These are phyloP conservation scores for Fusarium cyanostomum DNA, from an alignment of 2,329 filamentous ascomycete genomes.

Conservation along the genomic window DNA sequence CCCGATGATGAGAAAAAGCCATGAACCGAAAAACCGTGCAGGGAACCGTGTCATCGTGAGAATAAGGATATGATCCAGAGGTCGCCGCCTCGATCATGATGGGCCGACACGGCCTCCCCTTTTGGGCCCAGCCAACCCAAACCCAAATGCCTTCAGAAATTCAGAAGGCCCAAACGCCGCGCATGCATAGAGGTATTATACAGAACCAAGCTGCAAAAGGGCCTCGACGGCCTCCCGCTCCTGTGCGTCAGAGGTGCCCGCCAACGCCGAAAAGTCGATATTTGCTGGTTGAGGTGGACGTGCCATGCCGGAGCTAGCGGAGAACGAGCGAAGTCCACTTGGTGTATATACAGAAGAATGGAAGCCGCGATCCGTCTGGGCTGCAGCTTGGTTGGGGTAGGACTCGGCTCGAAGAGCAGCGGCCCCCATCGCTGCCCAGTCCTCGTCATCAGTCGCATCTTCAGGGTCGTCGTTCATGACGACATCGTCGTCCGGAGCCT, in stretches of 20 bases:
- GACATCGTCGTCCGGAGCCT: conserved; percentile 74
- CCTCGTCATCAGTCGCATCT: conserved; percentile 93
- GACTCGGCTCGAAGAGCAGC: conserved; percentile 79
- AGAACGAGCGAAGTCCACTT: conserved; percentile 59
- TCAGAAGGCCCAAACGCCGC: conserved; percentile 58
- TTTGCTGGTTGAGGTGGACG: conserved; percentile 62
- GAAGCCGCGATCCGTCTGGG: conserved; percentile 62
- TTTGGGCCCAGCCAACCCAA: conserved; percentile 44
- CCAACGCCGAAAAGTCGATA: conserved; percentile 62
- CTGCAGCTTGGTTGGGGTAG: conserved; percentile 63
- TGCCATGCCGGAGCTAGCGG: conserved; percentile 61
- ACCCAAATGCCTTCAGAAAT: conserved; percentile 36
- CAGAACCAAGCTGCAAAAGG: conserved; percentile 81
- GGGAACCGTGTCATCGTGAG: conserved; percentile 49
- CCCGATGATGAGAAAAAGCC: conserved; percentile 23
- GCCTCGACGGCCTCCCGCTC: conserved; percentile 86
- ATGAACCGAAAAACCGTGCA: conserved; percentile 19
- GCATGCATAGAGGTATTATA: conserved; percentile 68
- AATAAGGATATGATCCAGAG: conserved; percentile 42
- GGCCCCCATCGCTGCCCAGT: conserved; percentile 91
- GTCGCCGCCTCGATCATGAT: conserved; percentile 46
- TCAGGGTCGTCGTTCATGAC: conserved; percentile 79
- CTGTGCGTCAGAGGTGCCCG: conserved; percentile 69
- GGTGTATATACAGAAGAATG: conserved; percentile 59
- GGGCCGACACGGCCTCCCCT: conserved; percentile 47